Conservation (phyloP, 202 grass and related monocot species). For the Schoenoplectus tabernaemontani region DNA sequence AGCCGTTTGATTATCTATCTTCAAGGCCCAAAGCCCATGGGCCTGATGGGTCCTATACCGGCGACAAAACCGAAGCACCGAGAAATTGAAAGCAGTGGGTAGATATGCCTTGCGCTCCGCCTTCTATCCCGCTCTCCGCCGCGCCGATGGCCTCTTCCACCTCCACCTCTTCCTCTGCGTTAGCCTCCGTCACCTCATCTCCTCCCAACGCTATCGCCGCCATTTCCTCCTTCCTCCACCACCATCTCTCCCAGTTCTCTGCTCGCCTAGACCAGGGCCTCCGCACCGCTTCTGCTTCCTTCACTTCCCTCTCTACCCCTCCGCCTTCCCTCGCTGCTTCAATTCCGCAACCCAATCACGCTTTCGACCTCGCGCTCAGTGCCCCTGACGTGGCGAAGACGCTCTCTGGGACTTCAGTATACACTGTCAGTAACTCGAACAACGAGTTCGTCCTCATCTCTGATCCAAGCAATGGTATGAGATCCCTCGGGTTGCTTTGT, state of each 20-base stretch:
- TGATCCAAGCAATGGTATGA: constrained; percentile 54
- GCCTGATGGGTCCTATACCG: neutral
- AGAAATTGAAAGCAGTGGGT: constrained; percentile 1
- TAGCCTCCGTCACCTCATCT: neutral
- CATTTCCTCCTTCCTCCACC: constrained; percentile 59
- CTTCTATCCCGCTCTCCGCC: constrained; percentile 57
- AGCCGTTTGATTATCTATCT: too few relatives aligned
- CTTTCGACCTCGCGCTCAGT: constrained; percentile 49
- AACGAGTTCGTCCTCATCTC: constrained; percentile 85
- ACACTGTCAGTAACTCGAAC: constrained; percentile 63
- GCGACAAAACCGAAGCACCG: constrained; percentile 11
- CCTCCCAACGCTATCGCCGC: constrained; percentile 46
- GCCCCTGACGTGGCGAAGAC: constrained; percentile 61
- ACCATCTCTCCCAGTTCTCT: constrained; percentile 53
- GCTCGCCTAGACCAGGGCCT: constrained; percentile 42
- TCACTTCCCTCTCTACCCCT: neutral
- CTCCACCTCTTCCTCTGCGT: too few relatives aligned
- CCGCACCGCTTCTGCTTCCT: constrained; percentile 18
- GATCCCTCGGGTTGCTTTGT: constrained; percentile 74
- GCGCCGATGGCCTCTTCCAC: constrained; percentile 33
- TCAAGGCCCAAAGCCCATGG: too few relatives aligned
- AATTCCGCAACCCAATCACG: constrained; percentile 16
- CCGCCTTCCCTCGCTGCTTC: constrained; percentile 28
- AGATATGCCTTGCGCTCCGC: constrained; percentile 19
- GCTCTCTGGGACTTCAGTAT: constrained; percentile 48